Evolutionary conservation across 768 basidiomycete species (phyloP).

Genomic region (Leccinum rimulosum): DNA sequence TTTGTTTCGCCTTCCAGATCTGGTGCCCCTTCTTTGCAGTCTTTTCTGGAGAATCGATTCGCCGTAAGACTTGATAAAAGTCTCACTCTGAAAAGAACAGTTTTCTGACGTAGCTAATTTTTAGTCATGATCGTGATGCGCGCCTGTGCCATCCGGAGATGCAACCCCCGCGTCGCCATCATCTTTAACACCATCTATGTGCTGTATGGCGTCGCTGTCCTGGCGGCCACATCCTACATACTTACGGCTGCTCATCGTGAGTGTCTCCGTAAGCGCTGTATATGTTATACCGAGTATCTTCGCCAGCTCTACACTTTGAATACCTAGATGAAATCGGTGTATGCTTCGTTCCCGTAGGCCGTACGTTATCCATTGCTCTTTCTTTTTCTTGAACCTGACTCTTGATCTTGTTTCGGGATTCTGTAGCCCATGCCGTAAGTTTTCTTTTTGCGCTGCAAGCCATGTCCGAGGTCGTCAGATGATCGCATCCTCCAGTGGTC

Average conservation of each 20-base stretch:
- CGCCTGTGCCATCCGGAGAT: slow-evolving; percentile 24
- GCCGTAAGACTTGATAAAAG: slow-evolving; percentile 14
- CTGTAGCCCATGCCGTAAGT: slow-evolving; percentile 13
- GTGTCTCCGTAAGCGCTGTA: not conserved
- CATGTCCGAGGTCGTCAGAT: not conserved
- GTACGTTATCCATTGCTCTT: slow-evolving; percentile 10
- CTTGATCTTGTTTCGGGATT: not conserved
- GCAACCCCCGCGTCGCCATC: not conserved
- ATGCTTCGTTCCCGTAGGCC: slow-evolving; percentile 2
- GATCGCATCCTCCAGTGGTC: slow-evolving; percentile 12
- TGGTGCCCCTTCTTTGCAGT: slow-evolving; percentile 1
- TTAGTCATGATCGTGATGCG: slow-evolving; percentile 26
- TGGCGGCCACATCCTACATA: not conserved
- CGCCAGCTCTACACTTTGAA: slow-evolving; percentile 1
- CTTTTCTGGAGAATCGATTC: slow-evolving; percentile 21
- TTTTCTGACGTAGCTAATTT: not conserved
- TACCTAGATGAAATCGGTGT: slow-evolving; percentile 14
- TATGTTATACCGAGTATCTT: not conserved
- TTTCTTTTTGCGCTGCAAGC: not conserved
- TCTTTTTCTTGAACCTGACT: not conserved
- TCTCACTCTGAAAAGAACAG: not conserved
- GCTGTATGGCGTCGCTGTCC: slow-evolving; percentile 3
- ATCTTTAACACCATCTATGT: slow-evolving; percentile 7
- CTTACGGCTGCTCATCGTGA: not conserved
- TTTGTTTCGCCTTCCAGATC: slow-evolving; percentile 10